A percentile compares a stretch with the other conserved stretches of the same genome.
These are phyloP conservation scores for Termitomyces eurrhizus DNA, from an alignment of 768 basidiomycete genomes.

Conservation along the genomic window DNA sequence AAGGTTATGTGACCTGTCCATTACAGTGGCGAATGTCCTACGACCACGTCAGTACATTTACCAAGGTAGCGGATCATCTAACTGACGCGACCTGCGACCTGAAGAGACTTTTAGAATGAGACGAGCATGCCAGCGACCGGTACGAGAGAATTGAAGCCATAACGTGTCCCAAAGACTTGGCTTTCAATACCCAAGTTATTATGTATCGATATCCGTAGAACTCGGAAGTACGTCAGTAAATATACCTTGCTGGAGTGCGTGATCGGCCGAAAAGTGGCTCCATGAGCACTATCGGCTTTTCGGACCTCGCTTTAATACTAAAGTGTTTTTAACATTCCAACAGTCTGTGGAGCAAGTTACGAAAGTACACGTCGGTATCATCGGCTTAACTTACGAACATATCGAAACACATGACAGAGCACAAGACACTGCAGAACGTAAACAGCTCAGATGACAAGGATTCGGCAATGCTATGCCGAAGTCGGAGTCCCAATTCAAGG, in stretches of 20 bases:
- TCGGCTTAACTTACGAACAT: not conserved
- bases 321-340: not conserved
- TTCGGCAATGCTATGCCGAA: not conserved
- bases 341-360: not conserved
- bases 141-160: not conserved
- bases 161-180: not conserved
- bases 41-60: not conserved
- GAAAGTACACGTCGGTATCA: not conserved
- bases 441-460: not conserved
- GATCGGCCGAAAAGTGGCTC: not conserved
- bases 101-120: not conserved
- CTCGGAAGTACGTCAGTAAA: not conserved
- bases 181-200: not conserved
- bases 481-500: not conserved
- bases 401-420: not conserved
- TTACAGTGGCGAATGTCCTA: constrained; percentile 15
- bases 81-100: constrained; percentile 5
- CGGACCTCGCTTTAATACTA: not conserved
- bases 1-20: constrained; percentile 29
- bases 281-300: not conserved
- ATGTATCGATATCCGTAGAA: not conserved
- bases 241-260: not conserved
- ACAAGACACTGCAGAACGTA: not conserved
- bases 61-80: not conserved
- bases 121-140: not conserved